Evolutionary conservation across 2,329 filamentous ascomycete species (phyloP).

Genomic region (Fusarium pilosicola): DNA sequence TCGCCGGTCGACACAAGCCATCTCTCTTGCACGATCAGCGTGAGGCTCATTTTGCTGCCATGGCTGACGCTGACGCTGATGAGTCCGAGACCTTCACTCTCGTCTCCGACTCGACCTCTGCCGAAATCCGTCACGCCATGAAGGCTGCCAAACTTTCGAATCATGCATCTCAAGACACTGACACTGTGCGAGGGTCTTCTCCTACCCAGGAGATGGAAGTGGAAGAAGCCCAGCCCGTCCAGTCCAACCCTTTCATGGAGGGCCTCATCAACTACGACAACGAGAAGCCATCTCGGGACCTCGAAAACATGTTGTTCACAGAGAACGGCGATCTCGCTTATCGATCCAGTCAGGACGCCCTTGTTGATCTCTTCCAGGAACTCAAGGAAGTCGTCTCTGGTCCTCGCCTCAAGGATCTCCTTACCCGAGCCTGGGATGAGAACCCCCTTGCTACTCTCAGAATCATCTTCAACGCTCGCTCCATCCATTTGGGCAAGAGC

Average conservation of each 20-base stretch:
- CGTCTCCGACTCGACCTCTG: slow-evolving; percentile 41
- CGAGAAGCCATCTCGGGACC: slow-evolving; percentile 19
- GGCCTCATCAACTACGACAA: slow-evolving; percentile 43
- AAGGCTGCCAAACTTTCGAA: slow-evolving; percentile 21
- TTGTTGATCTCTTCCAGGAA: slow-evolving; percentile 66
- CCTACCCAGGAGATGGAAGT: neutral
- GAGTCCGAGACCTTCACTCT: slow-evolving; percentile 44
- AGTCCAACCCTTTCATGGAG: slow-evolving; percentile 49
- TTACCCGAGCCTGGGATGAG: slow-evolving; percentile 60
- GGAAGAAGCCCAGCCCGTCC: neutral
- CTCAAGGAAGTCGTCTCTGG: slow-evolving; percentile 55
- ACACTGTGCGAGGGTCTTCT: neutral
- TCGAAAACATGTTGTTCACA: slow-evolving; percentile 60
- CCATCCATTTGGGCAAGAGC: slow-evolving; percentile 69
- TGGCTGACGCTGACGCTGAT: slow-evolving; percentile 21
- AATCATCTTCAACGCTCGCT: slow-evolving; percentile 68
- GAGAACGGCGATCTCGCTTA: slow-evolving; percentile 62
- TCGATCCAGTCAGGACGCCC: slow-evolving; percentile 54
- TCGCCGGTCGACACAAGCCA: slow-evolving; percentile 24
- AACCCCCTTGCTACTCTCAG: slow-evolving; percentile 63
- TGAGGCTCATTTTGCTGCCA: neutral
- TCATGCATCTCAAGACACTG: neutral
- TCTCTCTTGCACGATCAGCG: neutral
- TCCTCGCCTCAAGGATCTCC: slow-evolving; percentile 51
- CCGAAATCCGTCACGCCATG: slow-evolving; percentile 36